Percentiles rank a stretch among this genome's conserved stretches.
These are phyloP conservation scores for Populus davidiana DNA, from an alignment of 345 rosid genomes.

Conservation along the genomic window DNA sequence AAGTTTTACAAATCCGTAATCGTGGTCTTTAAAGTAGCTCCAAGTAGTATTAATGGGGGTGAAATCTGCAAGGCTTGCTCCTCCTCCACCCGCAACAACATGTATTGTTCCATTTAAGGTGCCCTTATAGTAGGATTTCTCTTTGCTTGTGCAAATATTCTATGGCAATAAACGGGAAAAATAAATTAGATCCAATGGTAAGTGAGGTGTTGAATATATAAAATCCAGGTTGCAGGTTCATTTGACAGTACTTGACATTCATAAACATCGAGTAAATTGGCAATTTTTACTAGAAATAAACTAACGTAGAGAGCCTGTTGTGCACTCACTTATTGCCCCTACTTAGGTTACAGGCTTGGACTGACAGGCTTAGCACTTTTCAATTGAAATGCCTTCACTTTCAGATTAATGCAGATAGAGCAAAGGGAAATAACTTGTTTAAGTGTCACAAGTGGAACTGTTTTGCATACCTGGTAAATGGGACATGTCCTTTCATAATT, in stretches of 20 bases:
- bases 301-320: too few relatives aligned
- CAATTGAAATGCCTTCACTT: neutral
- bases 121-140: conserved; percentile 47
- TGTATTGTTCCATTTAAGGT: conserved; percentile 62
- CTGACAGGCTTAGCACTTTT: neutral
- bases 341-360: neutral
- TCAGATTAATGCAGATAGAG: neutral
- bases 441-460: neutral
- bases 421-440: too few relatives aligned
- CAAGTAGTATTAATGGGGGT: conserved; percentile 42
- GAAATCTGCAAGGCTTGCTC: conserved; percentile 53
- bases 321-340: neutral
- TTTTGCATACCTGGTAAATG: conserved; percentile 52
- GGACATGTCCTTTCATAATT: conserved; percentile 79
- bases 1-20: conserved; percentile 43
- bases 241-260: neutral
- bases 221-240: neutral
- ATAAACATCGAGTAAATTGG: neutral
- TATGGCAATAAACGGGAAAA: conserved; percentile 16
- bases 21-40: conserved; percentile 53
- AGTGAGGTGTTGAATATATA: neutral
- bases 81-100: conserved; percentile 73
- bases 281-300: neutral
- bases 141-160: conserved; percentile 54
- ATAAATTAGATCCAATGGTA: neutral